These are phyloP conservation scores for Medicago ruthenica DNA, from an alignment of 306 rosid species.

Conservation along the genomic window DNA sequence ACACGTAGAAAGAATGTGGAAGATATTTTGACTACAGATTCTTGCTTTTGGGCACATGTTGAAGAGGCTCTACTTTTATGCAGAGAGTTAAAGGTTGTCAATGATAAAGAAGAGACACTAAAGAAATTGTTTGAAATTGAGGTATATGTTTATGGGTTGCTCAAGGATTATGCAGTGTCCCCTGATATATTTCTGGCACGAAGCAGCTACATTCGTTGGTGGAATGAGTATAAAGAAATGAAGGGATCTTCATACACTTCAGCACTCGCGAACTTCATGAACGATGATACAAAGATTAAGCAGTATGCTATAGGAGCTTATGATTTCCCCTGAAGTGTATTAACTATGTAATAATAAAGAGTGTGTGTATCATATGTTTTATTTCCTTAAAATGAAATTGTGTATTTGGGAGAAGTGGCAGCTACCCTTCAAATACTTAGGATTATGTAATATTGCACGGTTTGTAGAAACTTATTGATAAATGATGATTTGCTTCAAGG, in stretches of 20 bases:
- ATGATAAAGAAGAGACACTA: neutral
- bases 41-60: constrained; percentile 71
- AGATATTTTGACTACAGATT: constrained; percentile 54
- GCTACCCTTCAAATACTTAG: no score
- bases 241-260: constrained; percentile 40
- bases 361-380: no score
- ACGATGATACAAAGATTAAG: neutral
- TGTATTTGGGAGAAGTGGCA: no score
- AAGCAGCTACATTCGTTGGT: constrained; percentile 73
- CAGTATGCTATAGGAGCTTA: constrained; percentile 46
- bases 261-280: constrained; percentile 46
- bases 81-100: constrained; percentile 9
- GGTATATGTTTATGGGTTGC: constrained; percentile 42
- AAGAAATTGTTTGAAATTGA: constrained; percentile 48
- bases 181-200: constrained; percentile 60
- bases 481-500: no score
- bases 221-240: constrained; percentile 45
- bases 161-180: constrained; percentile 49
- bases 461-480: no score
- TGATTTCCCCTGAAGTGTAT: constrained; percentile 31
- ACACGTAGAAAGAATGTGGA: constrained; percentile 33
- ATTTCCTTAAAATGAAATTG: no score
- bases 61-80: constrained; percentile 57
- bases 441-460: no score
- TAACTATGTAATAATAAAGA: neutral